Base-by-base conservation (phyloP, 169 alveolate genomes). In the Plasmodium billcollinsi region DNA sequence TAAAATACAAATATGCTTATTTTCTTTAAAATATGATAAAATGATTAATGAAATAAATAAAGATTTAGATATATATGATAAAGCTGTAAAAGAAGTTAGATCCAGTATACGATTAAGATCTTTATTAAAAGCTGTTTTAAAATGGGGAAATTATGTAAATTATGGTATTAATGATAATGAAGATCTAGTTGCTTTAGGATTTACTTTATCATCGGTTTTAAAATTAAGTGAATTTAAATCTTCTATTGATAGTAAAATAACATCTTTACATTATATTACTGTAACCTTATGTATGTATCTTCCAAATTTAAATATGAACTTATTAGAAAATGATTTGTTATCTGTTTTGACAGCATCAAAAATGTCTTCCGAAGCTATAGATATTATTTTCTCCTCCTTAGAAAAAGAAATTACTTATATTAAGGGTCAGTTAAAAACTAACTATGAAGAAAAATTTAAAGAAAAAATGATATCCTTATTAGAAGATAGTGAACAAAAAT, bases 101-200 rank as follows among this genome's bases (percentile, higher is more conserved):
- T 85, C 72, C 33, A 94, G 92, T 73, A 39, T 74, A 58, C 66
- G 88, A 29, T 78, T 94, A 59, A 94, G 96, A 63, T 86, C 92
- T 20, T 54, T 94, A 18, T 69, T 94, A 74, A 88, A 90, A 15
- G 95, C 92, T 3, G 93, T 94, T 12, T 76, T 94, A 59, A 94
- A 93, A 89, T 94, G 94, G 88, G 97, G 97, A 18, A 94, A 94
- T 88, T 94, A 91, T 75, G 96, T 94, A 26, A 94, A 94, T 74
- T 93, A 93, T 88, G 97, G 97, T 20, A 88, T 90, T 59, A 89
- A 74, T 67, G 88, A 83, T 2, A 89, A 83, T 72, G 85, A 83
- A 24, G 92, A 80, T 71, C 73, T 72, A 24, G 91, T 88, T 63
- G 92, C 93, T 4, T 54, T 75, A 67, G 97, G 97, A 1, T 94